Conservation (phyloP, 129 eudicot genomes). For the Dittrichia graveolens region DNA sequence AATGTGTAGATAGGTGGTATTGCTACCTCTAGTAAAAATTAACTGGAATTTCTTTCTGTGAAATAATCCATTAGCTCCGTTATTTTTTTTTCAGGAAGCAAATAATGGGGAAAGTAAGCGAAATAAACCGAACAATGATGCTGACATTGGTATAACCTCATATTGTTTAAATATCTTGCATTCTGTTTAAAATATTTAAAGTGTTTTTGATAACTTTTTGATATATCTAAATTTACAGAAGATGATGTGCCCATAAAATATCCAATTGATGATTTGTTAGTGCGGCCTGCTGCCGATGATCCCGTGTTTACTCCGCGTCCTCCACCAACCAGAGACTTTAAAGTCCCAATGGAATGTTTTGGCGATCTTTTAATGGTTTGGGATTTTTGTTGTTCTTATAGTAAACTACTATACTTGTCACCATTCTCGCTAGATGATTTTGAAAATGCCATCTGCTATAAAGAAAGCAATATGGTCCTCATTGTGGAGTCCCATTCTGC, state of each 20-base stretch:
- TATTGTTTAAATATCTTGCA: background rate
- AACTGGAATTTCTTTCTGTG: background rate
- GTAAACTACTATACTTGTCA: slow-evolving; percentile 64
- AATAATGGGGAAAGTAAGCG: slow-evolving; percentile 38
- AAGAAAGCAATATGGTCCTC: slow-evolving; percentile 73
- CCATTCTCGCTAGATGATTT: slow-evolving; percentile 84
- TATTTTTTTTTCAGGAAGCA: slow-evolving; percentile 41
- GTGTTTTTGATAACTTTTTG: slow-evolving; percentile 15
- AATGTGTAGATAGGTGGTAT: background rate
- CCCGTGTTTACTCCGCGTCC: slow-evolving; percentile 62
- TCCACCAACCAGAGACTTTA: slow-evolving; percentile 63
- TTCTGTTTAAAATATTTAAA: slow-evolving; percentile 13
- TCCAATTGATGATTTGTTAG: slow-evolving; percentile 83
- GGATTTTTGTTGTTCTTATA: slow-evolving; percentile 82
- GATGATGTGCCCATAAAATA: slow-evolving; percentile 54
- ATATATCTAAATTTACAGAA: slow-evolving; percentile 39
- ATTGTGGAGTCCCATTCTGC: slow-evolving; percentile 77
- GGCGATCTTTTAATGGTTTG: slow-evolving; percentile 92
- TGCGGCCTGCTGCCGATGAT: slow-evolving; percentile 68
- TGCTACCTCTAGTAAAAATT: background rate
- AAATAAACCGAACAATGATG: slow-evolving; percentile 36
- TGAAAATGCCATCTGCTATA: slow-evolving; percentile 77
- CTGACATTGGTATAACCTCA: slow-evolving; percentile 40
- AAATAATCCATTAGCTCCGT: slow-evolving; percentile 5
- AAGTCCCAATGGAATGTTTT: slow-evolving; percentile 77